Base-by-base conservation (phyloP, 768 basidiomycete species). In the Boletellus sp. region DNA sequence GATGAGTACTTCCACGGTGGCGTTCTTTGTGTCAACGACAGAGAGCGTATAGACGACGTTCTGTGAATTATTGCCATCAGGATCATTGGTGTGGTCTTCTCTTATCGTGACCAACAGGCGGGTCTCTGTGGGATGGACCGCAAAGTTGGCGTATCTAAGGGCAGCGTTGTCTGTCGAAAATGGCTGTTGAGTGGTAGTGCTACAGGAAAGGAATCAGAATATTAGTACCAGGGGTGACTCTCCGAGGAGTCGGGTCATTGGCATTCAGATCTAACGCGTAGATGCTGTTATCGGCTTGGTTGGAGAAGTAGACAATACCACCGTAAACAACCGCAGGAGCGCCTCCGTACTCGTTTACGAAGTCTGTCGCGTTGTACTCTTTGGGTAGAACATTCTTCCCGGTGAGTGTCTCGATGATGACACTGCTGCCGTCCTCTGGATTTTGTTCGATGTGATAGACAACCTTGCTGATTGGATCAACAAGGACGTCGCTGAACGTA, bases 271-370 rank as follows among this genome's bases (percentile, higher is more conserved):
- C 39, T 15, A 75, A 53, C 1, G 62, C 51, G 57, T 84, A 87
- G 1, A 86, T 71, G 7, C 76, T 67, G 2, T 75, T 74, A 63
- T 83, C 41, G 5, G 53, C 55, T 31, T 76, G 66, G 62, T 84
- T 70, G 3, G 81, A 83, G 66, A 85, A 88, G 65, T 81, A 81
- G 26, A 78, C 67, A 7, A 71, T 63, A 12, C 71, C 72, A 26
- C 70, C 67, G 52, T 77, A 67, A 2, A 78, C 78, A 6, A 77
- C 72, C 0, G 79, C 80, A 0, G 81, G 66, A 5, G 75, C 78
- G 12, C 87, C 87, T 0, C 87, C 87, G 48, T 87, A 88, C 64
- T 86, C 86, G 28, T 85, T 78, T 0, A 87, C 85, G 8, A 69
- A 67, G 1, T 75, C 74, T 20, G 77, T 68, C 16, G 71, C 78